These are phyloP conservation scores for Pseudogymnoascus sp. DNA, from an alignment of 2,329 filamentous ascomycete species.

Conservation along the genomic window DNA sequence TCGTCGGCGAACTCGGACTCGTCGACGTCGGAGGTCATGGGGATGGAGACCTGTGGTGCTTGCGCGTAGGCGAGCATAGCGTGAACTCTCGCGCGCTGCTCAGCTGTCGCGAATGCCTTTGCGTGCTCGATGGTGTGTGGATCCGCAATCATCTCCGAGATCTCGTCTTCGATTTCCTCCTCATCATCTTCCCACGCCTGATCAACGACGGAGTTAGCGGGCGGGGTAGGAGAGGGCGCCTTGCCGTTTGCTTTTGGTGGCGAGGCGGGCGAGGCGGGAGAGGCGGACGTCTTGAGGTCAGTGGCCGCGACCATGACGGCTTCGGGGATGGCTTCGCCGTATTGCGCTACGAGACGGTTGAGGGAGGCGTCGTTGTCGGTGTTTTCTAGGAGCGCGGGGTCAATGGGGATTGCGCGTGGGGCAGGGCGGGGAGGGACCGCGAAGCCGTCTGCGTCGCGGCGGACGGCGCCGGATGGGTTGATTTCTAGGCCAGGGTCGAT, in stretches of 20 bases:
- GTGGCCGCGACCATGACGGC: conserved; percentile 10
- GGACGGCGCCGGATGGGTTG: conserved; percentile 28
- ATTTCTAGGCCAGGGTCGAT: conserved; percentile 15
- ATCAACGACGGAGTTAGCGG: conserved; percentile 28
- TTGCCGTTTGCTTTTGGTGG: conserved; percentile 12
- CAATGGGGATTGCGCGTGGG: conserved; percentile 27
- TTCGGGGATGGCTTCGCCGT: conserved; percentile 7
- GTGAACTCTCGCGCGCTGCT: conserved; percentile 48
- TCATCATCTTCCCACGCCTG: conserved; percentile 53
- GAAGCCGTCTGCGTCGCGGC: conserved; percentile 61
- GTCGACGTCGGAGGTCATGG: conserved; percentile 59
- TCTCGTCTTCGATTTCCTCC: conserved; percentile 60
- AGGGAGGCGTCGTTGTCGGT: conserved; percentile 18
- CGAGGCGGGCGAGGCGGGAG: not conserved
- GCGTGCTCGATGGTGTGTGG: conserved; percentile 50
- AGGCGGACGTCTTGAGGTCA: conserved; percentile 11
- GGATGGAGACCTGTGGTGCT: conserved; percentile 41
- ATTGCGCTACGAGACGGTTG: conserved; percentile 15
- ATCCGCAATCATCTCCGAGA: conserved; percentile 62
- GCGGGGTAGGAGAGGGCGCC: conserved; percentile 20
- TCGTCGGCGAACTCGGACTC: conserved; percentile 86
- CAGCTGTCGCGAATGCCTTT: conserved; percentile 50
- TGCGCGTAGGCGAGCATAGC: conserved; percentile 44
- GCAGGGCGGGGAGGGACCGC: conserved; percentile 49
- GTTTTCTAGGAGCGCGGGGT: conserved; percentile 31